Conservation (phyloP, 192 early-diverging fungal genomes). For the Dispira simplex region DNA sequence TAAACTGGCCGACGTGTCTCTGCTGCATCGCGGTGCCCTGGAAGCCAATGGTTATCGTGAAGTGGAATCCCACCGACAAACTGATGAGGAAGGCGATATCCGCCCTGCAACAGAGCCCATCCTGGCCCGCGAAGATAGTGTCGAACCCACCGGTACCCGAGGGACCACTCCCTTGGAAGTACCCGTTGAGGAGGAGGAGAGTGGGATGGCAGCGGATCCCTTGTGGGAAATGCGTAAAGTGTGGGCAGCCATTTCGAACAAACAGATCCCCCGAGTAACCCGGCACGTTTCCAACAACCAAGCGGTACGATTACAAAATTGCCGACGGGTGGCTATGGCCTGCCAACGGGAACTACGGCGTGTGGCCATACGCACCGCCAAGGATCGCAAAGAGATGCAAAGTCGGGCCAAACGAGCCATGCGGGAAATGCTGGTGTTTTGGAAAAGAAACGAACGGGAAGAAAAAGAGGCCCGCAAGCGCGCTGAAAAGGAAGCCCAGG, state of each 20-base stretch:
- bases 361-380: constrained; percentile 29
- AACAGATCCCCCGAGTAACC: constrained; percentile 24
- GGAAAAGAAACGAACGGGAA: constrained; percentile 83
- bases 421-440: constrained; percentile 74
- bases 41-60: too few relatives aligned
- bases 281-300: constrained; percentile 22
- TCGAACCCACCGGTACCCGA: not conserved
- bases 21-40: not conserved
- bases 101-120: too few relatives aligned
- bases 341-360: constrained; percentile 60
- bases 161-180: not conserved
- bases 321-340: constrained; percentile 50
- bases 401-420: constrained; percentile 43
- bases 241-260: constrained; percentile 17
- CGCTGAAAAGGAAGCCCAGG: constrained; percentile 74
- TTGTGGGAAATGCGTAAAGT: too few relatives aligned
- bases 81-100: too few relatives aligned
- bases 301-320: constrained; percentile 32
- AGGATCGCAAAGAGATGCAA: constrained; percentile 44
- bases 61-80: too few relatives aligned
- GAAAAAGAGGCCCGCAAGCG: constrained; percentile 78
- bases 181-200: too few relatives aligned
- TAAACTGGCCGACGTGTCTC: not conserved
- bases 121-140: too few relatives aligned
- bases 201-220: too few relatives aligned